A percentile compares a stretch with the other conserved stretches of the same genome.
Evolutionary conservation across 2,329 filamentous ascomycete genomes (phyloP).

Genomic region (Bipolaris oryzae): DNA sequence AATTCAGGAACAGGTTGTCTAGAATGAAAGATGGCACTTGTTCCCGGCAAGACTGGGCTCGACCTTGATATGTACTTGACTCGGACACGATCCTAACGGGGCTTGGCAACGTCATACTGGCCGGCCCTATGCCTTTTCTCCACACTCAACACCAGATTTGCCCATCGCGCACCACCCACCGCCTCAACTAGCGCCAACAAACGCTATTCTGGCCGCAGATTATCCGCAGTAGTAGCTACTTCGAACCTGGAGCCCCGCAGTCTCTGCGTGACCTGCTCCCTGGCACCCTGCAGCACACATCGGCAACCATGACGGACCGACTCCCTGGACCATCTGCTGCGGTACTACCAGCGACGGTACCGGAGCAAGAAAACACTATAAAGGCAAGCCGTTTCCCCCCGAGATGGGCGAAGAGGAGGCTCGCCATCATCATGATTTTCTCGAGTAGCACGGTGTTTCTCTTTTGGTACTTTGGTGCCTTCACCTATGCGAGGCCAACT

Average conservation of each 20-base stretch:
- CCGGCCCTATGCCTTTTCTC: slow-evolving; percentile 6
- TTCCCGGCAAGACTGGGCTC: background rate
- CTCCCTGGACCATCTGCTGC: slow-evolving; percentile 8
- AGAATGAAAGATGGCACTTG: background rate
- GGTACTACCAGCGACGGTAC: background rate
- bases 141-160: slow-evolving; percentile 11
- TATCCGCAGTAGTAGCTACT: slow-evolving; percentile 4
- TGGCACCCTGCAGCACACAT: slow-evolving; percentile 2
- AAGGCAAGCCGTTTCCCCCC: slow-evolving; percentile 16
- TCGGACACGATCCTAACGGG: slow-evolving; percentile 1
- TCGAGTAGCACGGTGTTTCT: slow-evolving; percentile 24
- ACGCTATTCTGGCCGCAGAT: slow-evolving; percentile 1
- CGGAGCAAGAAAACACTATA: slow-evolving; percentile 8
- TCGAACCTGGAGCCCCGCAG: slow-evolving; percentile 9
- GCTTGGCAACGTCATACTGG: slow-evolving; percentile 13
- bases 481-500: slow-evolving; percentile 18
- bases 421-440: slow-evolving; percentile 30
- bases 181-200: slow-evolving; percentile 7
- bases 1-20: slow-evolving; percentile 2
- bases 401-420: slow-evolving; percentile 25
- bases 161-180: slow-evolving; percentile 5
- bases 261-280: slow-evolving; percentile 7
- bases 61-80: slow-evolving; percentile 1
- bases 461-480: slow-evolving; percentile 32
- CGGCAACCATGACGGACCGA: slow-evolving; percentile 19